Evolutionary conservation across 2,329 filamentous ascomycete genomes (phyloP).

Genomic region (Hypocreales sp.): DNA sequence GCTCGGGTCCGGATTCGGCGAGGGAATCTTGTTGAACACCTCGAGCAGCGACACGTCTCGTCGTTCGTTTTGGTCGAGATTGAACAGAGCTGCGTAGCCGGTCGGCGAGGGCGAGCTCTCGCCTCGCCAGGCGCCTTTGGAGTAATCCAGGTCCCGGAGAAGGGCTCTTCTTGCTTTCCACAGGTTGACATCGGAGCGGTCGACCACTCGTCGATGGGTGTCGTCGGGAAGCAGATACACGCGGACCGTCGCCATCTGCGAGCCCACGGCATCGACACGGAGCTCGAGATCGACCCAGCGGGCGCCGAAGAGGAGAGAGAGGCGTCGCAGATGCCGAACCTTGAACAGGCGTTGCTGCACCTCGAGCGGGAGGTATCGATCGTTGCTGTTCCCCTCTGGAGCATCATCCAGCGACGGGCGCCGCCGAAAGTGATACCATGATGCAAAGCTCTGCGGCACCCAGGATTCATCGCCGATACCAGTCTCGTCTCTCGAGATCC

Average conservation of each 20-base stretch:
- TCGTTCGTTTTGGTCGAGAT: no score
- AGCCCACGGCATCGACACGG: conserved; percentile 6
- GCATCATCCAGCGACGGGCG: background rate
- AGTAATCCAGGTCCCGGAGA: conserved; percentile 39
- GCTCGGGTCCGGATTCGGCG: conserved; percentile 42
- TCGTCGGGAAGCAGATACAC: conserved; percentile 55
- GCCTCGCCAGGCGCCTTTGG: conserved; percentile 38
- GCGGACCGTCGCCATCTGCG: conserved; percentile 22
- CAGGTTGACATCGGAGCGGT: conserved; percentile 28
- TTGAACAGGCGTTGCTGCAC: conserved; percentile 15
- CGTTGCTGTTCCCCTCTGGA: conserved; percentile 4
- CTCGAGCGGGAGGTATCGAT: conserved; percentile 4
- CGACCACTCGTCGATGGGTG: conserved; percentile 34
- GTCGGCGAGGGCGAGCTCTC: conserved; percentile 5
- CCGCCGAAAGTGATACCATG: conserved; percentile 11
- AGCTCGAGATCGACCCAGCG: conserved; percentile 31
- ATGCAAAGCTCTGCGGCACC: conserved; percentile 3
- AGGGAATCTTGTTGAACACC: conserved; percentile 59
- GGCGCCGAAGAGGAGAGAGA: conserved; percentile 15
- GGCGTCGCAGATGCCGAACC: conserved; percentile 8
- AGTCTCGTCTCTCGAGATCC: conserved; percentile 10
- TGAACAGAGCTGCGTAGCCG: background rate
- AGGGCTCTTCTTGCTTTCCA: conserved; percentile 30
- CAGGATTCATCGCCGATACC: conserved; percentile 5
- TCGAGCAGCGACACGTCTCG: conserved; percentile 43